Percentiles rank a stretch among this genome's conserved stretches.
phyloP scores from a whole-genome alignment of 495 filamentous ascomycete species.

The Penicillium argentinense region DNA sequence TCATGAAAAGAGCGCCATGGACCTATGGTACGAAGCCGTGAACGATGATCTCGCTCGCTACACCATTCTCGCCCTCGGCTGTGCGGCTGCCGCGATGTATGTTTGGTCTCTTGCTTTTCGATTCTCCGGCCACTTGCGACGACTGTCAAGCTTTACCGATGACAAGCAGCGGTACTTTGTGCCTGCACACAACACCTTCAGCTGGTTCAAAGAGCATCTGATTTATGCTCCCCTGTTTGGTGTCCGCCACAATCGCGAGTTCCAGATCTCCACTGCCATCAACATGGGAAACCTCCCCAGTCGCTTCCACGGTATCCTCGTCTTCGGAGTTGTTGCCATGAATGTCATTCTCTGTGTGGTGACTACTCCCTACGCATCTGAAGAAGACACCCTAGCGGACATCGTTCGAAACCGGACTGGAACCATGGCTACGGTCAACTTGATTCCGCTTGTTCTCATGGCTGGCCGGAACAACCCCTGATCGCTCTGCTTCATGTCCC shows the following conservation, averaged over 20 bases:
- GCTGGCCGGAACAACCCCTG: slow-evolving; percentile 71
- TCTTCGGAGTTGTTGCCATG: slow-evolving; percentile 68
- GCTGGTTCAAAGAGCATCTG: slow-evolving; percentile 74
- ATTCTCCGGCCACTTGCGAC: slow-evolving; percentile 65
- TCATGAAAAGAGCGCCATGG: slow-evolving; percentile 6
- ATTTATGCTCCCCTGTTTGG: slow-evolving; percentile 82
- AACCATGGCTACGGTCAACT: slow-evolving; percentile 71
- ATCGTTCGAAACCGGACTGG: slow-evolving; percentile 73
- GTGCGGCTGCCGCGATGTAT: slow-evolving; percentile 48
- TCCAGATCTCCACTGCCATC: slow-evolving; percentile 71
- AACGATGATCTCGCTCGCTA: slow-evolving; percentile 43
- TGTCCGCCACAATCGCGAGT: slow-evolving; percentile 83
- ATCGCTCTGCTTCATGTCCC: slow-evolving; percentile 64
- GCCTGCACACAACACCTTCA: slow-evolving; percentile 44
- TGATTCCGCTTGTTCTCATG: slow-evolving; percentile 71
- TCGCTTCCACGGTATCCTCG: slow-evolving; percentile 73
- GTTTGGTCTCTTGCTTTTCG: slow-evolving; percentile 51
- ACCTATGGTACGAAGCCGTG: slow-evolving; percentile 32
- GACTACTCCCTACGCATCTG: slow-evolving; percentile 58
- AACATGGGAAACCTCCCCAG: slow-evolving; percentile 86
- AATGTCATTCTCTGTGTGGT: slow-evolving; percentile 78
- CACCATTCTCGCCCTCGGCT: slow-evolving; percentile 48
- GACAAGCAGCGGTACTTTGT: slow-evolving; percentile 66
- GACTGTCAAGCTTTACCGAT: slow-evolving; percentile 70
- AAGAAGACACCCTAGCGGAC: slow-evolving; percentile 45